Base-by-base conservation (phyloP, 2,329 filamentous ascomycete genomes). In the Camillea tinctor region DNA sequence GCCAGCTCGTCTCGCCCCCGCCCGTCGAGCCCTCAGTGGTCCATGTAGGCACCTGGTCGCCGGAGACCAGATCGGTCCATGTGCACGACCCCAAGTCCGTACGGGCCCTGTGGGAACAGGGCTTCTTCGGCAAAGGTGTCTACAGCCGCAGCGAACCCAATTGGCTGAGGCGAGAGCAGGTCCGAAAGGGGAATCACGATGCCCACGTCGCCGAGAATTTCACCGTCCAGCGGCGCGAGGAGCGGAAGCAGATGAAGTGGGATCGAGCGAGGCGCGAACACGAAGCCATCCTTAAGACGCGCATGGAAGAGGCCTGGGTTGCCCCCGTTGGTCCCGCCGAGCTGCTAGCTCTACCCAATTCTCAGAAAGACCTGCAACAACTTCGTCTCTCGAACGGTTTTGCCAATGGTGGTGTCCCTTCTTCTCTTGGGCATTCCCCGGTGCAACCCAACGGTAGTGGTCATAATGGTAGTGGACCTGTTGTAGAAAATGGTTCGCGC, bases 71-170 rank as follows among this genome's bases (percentile, higher is more conserved):
- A 26, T 95, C 93, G 0, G 84, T 99, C 17, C 92, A 97, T 72
- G 83, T 99, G 59, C 92, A 87, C 19, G 89, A 97, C 73, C 80
- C 87, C 23, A 81, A 82, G 58, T 88, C 92, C 3, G 88, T 96
- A 63, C 84, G 90, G 57, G 92, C 89, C 1, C 77, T 99, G 22
- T 99, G 96, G 95, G 91, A 97, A 75, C 92, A 96, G 78, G 95
- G 95, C 4, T 99, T 99, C 77, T 99, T 94, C 75, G 96, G 96
- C 53, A 97, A 97, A 75, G 95, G 95, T 51, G 94, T 82, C 68
- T 80, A 98, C 60, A 97, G 93, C 78, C 87, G 96, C 69, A 97
- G 93, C 80, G 94, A 99, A 74, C 94, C 94, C 2, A 95, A 88
- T 67, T 99, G 95, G 95, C 76, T 97, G 55, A 90, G 91, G 65